Evolutionary conservation across 1,284 basidiomycete genomes (phyloP).

Genomic region (Rhodotorula sp.): DNA sequence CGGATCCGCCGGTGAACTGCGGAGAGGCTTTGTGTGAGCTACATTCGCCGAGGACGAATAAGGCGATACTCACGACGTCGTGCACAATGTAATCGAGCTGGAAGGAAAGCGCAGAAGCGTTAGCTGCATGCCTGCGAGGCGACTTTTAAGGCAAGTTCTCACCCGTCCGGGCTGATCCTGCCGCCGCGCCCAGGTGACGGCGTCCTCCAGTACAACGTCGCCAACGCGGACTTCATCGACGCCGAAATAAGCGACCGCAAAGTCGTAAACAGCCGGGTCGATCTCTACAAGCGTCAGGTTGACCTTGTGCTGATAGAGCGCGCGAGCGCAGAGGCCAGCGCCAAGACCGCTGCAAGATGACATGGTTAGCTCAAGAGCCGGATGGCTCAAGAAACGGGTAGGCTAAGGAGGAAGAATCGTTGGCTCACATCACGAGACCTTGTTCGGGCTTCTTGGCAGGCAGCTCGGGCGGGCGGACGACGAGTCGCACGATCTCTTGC

Average conservation of each 20-base stretch:
- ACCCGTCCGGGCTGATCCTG: constrained; percentile 47
- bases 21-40: not conserved
- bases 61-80: constrained; percentile 58
- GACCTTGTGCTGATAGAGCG: constrained; percentile 66
- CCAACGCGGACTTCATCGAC: constrained; percentile 60
- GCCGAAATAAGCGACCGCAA: constrained; percentile 72
- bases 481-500: constrained; percentile 75
- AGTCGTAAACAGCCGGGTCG: constrained; percentile 81
- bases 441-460: constrained; percentile 58
- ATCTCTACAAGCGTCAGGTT: constrained; percentile 75
- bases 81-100: constrained; percentile 77
- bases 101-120: constrained; percentile 13
- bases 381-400: too few species aligned
- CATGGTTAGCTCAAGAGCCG: not conserved
- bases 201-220: constrained; percentile 71
- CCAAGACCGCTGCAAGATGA: constrained; percentile 68
- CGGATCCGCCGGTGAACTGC: constrained; percentile 76
- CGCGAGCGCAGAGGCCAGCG: constrained; percentile 70
- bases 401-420: not conserved
- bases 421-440: constrained; percentile 57
- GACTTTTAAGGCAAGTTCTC: constrained; percentile 1
- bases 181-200: constrained; percentile 60
- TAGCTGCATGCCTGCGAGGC: not conserved
- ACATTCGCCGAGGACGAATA: not conserved
- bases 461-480: constrained; percentile 54